These are phyloP conservation scores for Skeletonema potamos DNA, from an alignment of 108 stramenopile genomes.

Conservation along the genomic window DNA sequence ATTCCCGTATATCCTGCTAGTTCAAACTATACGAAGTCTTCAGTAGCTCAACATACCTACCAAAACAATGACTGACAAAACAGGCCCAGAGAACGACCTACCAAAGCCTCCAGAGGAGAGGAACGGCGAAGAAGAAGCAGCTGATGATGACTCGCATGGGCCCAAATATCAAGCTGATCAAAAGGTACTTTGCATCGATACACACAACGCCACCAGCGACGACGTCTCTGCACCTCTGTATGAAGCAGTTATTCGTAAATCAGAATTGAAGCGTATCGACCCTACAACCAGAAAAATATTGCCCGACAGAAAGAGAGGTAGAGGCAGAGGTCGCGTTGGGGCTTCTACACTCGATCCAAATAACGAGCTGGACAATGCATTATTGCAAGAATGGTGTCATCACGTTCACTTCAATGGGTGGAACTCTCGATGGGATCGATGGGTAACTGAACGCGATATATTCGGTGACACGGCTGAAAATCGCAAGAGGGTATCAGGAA, in stretches of 20 bases:
- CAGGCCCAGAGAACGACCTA: neutral
- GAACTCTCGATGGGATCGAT: constrained; percentile 52
- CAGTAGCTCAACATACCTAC: too few species aligned
- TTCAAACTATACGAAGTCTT: too few species aligned
- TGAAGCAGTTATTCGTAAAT: constrained; percentile 33
- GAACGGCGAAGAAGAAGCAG: neutral
- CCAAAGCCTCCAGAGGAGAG: neutral
- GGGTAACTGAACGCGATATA: constrained; percentile 41
- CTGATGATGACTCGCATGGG: neutral
- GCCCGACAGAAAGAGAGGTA: constrained; percentile 23
- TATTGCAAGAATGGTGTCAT: constrained; percentile 41
- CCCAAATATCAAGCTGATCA: constrained; percentile 35
- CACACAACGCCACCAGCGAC: neutral
- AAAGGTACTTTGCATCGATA: constrained; percentile 34
- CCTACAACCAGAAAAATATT: constrained; percentile 16
- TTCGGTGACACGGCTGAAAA: constrained; percentile 35
- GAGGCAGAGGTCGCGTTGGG: constrained; percentile 16
- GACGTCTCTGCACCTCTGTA: constrained; percentile 23
- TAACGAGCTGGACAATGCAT: neutral
- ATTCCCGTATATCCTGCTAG: too few species aligned
- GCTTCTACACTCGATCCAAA: neutral
- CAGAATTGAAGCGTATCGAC: constrained; percentile 26
- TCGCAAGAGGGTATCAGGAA: constrained; percentile 18
- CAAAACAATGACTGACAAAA: neutral
- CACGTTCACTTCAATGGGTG: constrained; percentile 54